These are phyloP conservation scores for Monosporozyma solicola DNA, from an alignment of 805 yeast genomes.

Conservation along the genomic window DNA sequence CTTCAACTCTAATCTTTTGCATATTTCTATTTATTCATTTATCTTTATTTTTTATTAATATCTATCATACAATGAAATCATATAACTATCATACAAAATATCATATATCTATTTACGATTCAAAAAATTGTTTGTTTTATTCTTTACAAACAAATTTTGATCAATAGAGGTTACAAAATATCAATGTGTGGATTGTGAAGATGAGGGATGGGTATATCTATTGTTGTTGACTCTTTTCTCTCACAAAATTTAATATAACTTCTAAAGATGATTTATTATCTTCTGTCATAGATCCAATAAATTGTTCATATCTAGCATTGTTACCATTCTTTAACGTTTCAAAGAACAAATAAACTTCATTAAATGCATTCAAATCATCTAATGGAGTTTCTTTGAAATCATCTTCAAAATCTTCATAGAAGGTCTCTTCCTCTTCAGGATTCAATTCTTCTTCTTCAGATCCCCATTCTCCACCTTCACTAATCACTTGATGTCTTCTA, in stretches of 20 bases:
- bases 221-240: constrained; percentile 2
- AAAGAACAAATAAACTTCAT: constrained; percentile 51
- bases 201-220: neutral
- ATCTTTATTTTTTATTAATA: neutral
- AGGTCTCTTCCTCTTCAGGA: constrained; percentile 40
- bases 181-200: neutral
- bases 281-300: constrained; percentile 22
- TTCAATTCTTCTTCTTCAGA: constrained; percentile 19
- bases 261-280: constrained; percentile 26
- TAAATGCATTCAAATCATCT: constrained; percentile 64
- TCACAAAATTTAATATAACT: constrained; percentile 27
- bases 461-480: constrained; percentile 40
- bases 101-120: neutral
- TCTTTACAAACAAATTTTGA: too few relatives aligned
- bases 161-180: neutral
- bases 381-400: constrained; percentile 71
- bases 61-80: neutral
- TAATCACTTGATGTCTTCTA: constrained; percentile 49
- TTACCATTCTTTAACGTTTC: constrained; percentile 39
- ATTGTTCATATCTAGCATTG: constrained; percentile 36
- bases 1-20: too few relatives aligned
- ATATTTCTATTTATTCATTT: too few relatives aligned
- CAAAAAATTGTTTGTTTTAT: neutral
- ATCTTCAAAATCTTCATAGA: constrained; percentile 55
- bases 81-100: neutral